phyloP scores from a whole-genome alignment of 2,329 filamentous ascomycete species.

The Fusarium sterilihyphosum region DNA sequence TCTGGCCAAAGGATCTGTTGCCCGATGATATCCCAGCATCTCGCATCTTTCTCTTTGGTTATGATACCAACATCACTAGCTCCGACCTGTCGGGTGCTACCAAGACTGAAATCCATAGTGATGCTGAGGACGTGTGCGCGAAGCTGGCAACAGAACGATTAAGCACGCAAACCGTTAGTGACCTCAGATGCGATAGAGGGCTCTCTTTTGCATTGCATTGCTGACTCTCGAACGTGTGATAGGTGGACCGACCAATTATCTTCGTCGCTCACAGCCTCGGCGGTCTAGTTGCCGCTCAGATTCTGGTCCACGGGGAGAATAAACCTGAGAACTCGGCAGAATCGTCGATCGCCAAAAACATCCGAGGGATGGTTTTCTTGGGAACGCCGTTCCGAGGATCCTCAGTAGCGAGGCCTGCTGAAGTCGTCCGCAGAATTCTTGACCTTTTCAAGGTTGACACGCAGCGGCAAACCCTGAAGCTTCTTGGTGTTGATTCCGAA shows the following conservation, averaged over 20 bases:
- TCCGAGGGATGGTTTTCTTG: background rate
- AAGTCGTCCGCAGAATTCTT: background rate
- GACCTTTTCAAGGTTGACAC: accelerated
- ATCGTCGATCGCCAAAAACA: accelerated
- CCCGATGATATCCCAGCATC: background rate
- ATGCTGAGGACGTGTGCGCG: background rate
- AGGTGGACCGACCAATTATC: accelerated
- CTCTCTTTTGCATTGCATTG: background rate
- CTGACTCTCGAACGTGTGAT: background rate
- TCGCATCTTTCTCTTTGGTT: background rate
- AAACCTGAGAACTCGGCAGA: background rate
- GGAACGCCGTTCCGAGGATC: background rate
- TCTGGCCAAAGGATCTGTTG: accelerated
- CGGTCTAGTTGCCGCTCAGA: background rate
- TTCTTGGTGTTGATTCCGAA: background rate
- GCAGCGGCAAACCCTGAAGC: background rate
- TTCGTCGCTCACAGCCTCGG: background rate
- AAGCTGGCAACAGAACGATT: accelerated
- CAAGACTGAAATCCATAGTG: background rate
- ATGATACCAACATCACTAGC: background rate
- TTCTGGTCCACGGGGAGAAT: background rate
- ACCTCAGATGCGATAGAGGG: background rate
- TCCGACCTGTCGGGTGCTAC: accelerated
- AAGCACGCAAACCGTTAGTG: background rate
- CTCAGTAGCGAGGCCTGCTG: accelerated